Base-by-base conservation (phyloP, 2,329 filamentous ascomycete species). In the Microdochium trichocladiopsis region DNA sequence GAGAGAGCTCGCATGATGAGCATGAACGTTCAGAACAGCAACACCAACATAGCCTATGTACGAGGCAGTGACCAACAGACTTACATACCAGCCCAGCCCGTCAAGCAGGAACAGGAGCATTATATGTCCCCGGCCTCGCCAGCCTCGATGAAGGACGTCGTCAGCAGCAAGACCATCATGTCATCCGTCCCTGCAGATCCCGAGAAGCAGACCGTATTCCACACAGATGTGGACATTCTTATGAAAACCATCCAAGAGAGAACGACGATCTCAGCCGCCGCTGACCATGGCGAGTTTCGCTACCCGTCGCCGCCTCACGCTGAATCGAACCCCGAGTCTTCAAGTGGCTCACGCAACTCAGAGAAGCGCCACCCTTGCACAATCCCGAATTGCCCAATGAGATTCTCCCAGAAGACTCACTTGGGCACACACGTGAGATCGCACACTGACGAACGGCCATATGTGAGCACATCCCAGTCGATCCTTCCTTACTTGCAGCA, bases 371-470 rank as follows among this genome's bases (percentile, higher is more conserved):
- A 93, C 66, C 72, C 80, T 18, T 99, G 94, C 70, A 79, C 78
- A 21, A 77, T 90, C 37, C 79, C 83, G 9, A 82, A 82, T 41
- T 97, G 93, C 68, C 76, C 78, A 60, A 95, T 94, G 74, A 83
- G 80, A 56, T 97, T 96, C 68, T 83, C 83, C 54, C 93, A 97
- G 65, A 95, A 93, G 71, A 96, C 92, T 1, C 93, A 97, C 61
- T 78, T 96, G 11, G 88, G 94, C 55, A 96, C 95, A 49, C 94
- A 99, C 67, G 84, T 82, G 47, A 81, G 92, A 57, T 86, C 88
- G 4, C 94, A 99, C 69, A 96, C 90, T 2, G 94, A 94, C 14
- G 84, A 88, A 51, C 94, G 91, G 66, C 93, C 93, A 55, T 96
- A 93, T 66, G 87, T 95, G 74, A 76, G 89, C 75, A 47, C 2